phyloP scores from a whole-genome alignment of 2,329 filamentous ascomycete species.

The Cadophora gregata region DNA sequence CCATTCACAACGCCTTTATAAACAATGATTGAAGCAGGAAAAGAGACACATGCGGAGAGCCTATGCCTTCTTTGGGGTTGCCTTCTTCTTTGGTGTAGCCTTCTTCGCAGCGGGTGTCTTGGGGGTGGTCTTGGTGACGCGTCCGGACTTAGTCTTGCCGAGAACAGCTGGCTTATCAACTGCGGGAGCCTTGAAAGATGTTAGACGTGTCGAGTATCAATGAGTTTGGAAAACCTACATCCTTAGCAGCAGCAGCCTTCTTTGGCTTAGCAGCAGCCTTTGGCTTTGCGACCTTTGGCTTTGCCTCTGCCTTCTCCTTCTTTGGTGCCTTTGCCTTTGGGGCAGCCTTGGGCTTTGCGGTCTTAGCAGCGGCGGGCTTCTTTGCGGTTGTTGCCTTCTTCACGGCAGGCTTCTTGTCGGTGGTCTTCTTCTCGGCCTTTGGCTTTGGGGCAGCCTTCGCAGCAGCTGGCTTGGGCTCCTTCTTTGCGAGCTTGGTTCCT shows the following conservation, averaged over 20 bases:
- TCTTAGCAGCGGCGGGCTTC: conserved; percentile 40
- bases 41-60: conserved; percentile 21
- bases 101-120: conserved; percentile 53
- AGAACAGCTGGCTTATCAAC: conserved; percentile 67
- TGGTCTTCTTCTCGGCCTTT: conserved; percentile 45
- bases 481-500: conserved; percentile 75
- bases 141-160: conserved; percentile 75
- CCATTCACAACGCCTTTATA: conserved; percentile 36
- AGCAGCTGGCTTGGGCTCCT: conserved; percentile 53
- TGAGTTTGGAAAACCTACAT: conserved; percentile 35
- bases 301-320: conserved; percentile 49
- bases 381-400: conserved; percentile 46
- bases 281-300: conserved; percentile 47
- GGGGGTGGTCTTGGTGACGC: conserved; percentile 72
- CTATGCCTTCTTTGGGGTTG: conserved; percentile 42
- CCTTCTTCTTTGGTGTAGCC: conserved; percentile 46
- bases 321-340: conserved; percentile 47
- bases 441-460: conserved; percentile 46
- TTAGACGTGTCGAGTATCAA: conserved; percentile 24
- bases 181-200: conserved; percentile 60
- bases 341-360: conserved; percentile 41
- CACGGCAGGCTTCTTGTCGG: conserved; percentile 49
- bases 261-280: conserved; percentile 50
- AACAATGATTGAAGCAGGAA: conserved; percentile 33
- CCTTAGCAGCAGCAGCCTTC: conserved; percentile 38